Evolutionary conservation across 257 asterid genomes (phyloP).

Genomic region (Capsicum rhomboideum): DNA sequence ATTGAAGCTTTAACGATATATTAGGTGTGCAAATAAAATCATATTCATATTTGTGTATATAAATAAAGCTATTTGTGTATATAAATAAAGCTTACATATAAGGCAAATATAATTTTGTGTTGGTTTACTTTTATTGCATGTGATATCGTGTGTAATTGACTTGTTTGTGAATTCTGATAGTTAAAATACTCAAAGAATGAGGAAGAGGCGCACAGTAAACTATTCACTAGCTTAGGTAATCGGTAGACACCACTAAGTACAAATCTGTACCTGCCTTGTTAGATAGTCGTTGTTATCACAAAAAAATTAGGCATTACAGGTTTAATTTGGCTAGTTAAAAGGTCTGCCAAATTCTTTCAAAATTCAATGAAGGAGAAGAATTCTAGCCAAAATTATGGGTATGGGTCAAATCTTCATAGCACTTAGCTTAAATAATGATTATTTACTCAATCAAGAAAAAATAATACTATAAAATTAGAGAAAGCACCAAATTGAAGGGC

Average conservation of each 20-base stretch:
- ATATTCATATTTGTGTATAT: no score
- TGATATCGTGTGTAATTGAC: neutral
- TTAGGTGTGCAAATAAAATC: neutral
- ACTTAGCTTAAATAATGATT: neutral
- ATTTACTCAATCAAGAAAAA: neutral
- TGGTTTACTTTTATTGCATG: neutral
- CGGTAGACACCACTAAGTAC: neutral
- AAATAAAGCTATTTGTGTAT: no score
- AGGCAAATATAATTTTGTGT: neutral
- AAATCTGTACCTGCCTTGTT: neutral
- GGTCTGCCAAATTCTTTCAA: neutral
- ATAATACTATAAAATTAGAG: neutral
- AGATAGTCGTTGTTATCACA: neutral
- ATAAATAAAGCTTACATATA: no score
- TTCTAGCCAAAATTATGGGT: neutral
- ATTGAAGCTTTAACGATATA: neutral
- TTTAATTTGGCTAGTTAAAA: neutral
- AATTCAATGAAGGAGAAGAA: neutral
- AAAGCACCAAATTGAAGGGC: neutral
- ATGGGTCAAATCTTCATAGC: neutral
- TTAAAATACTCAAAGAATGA: no score
- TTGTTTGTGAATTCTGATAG: neutral
- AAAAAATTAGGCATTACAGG: neutral
- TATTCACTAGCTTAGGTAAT: neutral
- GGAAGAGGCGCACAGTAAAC: no score